Base-by-base conservation (phyloP, 2,329 filamentous ascomycete genomes). In the Verticillium longisporum region DNA sequence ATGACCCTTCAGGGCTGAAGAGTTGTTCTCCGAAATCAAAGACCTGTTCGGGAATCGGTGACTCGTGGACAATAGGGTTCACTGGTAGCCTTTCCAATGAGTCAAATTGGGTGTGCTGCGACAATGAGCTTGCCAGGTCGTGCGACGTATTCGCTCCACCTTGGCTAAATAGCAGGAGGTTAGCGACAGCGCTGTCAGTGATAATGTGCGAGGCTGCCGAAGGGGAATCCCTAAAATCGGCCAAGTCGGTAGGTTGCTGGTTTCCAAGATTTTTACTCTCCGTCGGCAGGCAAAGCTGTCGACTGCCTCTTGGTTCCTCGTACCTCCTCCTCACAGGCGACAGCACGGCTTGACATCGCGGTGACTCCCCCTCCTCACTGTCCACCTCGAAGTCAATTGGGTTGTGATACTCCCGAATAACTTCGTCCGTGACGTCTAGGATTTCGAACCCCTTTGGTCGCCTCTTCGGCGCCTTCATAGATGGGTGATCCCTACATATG, bases 361-460 rank as follows among this genome's bases (percentile, higher is more conserved):
- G 53, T 2, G 37, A 31, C n/a, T 55, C 57, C 0, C 18, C 54
- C 13, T 38, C 38, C 13, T 53, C 57, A 26, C 15, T 14, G 3
- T 50, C 45, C 18, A 26, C n/a, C n/a, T 18, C 18, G 7, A 21
- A 58, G 21, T 55, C 63, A 6, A 68, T 66, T 3, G 67, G 67
- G 4, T 67, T 63, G 37, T 72, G 67, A 34, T 75, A 75, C 56
- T 75, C 73, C 61, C 73, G 70, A 56, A 75, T 72, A 3, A 76
- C 70, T 61, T 76, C 72, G 13, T 69, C 68, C 1, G 73, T 74
- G 21, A 75, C 61, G 55, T 76, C 72, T 14, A 75, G 63, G n/a
- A 76, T 75, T 68, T 74, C 71, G 61, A 71, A 74, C 21, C 68
- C 68, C 41, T 65, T 68, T 11, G 68, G 68, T 6, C 67, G 66